Conservation (phyloP, 306 rosid genomes). For the Sechiopsis laciniata region DNA sequence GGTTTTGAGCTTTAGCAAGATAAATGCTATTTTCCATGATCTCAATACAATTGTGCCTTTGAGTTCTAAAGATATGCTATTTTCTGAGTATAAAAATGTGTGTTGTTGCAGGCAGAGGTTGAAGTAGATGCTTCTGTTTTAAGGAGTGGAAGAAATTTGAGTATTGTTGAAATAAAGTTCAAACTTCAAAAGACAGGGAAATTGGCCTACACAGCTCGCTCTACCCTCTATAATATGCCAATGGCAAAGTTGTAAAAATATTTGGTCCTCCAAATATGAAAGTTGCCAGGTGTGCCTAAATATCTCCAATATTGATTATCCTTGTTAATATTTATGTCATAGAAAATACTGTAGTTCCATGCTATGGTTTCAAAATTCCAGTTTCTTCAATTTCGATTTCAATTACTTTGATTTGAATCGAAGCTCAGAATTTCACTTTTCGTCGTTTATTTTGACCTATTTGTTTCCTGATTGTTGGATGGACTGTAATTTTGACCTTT, state of each 20-base stretch:
- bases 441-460: not conserved
- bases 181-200: slow-evolving; percentile 45
- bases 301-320: not conserved
- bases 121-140: slow-evolving; percentile 48
- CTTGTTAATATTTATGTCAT: no score
- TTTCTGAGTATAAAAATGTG: not conserved
- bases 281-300: not conserved
- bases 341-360: not conserved
- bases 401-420: not conserved
- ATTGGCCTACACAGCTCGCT: slow-evolving; percentile 49
- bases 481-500: no score
- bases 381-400: not conserved
- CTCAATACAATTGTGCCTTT: no score
- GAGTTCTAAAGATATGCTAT: no score
- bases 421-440: not conserved
- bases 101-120: slow-evolving; percentile 51
- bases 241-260: slow-evolving; percentile 40
- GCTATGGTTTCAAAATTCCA: not conserved
- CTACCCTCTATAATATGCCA: slow-evolving; percentile 53
- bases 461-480: not conserved
- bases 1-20: not conserved
- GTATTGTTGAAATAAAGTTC: slow-evolving; percentile 51
- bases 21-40: not conserved
- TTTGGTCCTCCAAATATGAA: no score
- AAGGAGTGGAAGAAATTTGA: slow-evolving; percentile 68